Conservation (phyloP, 2,329 filamentous ascomycete genomes). For the Colletotrichum liriopes region DNA sequence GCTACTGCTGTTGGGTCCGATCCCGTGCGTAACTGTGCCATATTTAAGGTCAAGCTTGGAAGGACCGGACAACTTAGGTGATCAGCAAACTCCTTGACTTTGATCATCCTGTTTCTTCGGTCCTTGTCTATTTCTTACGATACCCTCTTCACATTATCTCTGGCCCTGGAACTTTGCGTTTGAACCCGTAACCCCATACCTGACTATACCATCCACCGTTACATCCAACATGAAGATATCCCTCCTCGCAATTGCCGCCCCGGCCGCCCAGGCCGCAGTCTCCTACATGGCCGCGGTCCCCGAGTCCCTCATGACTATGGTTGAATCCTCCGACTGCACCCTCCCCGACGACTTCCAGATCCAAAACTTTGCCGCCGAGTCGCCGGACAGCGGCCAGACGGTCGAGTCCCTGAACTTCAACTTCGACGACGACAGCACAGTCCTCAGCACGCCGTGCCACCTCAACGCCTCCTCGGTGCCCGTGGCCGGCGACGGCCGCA, state of each 20-base stretch:
- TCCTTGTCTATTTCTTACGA: constrained; percentile 6
- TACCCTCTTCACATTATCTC: not conserved
- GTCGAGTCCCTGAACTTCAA: constrained; percentile 56
- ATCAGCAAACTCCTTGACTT: constrained; percentile 6
- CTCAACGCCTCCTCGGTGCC: constrained; percentile 60
- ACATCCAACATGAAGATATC: constrained; percentile 37
- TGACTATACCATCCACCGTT: not conserved
- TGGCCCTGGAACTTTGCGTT: not conserved
- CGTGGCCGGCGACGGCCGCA: constrained; percentile 49
- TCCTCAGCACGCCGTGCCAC: constrained; percentile 59
- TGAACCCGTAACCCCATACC: too few species aligned
- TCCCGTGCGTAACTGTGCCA: constrained; percentile 13
- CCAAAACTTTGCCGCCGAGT: constrained; percentile 54
- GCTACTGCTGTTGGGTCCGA: constrained; percentile 13
- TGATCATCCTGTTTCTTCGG: constrained; percentile 19
- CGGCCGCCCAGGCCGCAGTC: constrained; percentile 41
- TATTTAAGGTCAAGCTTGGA: constrained; percentile 21
- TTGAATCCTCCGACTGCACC: constrained; percentile 49
- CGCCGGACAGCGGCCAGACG: constrained; percentile 53
- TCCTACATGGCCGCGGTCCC: constrained; percentile 45
- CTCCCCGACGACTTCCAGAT: constrained; percentile 59
- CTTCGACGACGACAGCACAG: constrained; percentile 59
- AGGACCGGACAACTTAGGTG: constrained; percentile 7
- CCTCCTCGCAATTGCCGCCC: constrained; percentile 41
- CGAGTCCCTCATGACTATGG: constrained; percentile 37